Conservation (phyloP, 2,329 filamentous ascomycete genomes). For the Sclerotinia borealis region DNA sequence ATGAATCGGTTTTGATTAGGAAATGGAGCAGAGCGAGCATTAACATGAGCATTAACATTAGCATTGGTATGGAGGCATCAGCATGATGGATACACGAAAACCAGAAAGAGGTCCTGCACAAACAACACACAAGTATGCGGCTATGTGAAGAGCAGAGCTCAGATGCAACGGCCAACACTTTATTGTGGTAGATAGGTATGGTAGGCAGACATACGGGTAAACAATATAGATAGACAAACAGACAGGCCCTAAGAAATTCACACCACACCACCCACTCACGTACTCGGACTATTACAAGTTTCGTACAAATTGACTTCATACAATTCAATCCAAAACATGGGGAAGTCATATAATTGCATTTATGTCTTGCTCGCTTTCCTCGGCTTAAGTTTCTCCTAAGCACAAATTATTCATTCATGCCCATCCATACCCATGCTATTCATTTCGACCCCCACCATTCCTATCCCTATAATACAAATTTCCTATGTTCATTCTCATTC, state of each 20-base stretch:
- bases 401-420: not conserved
- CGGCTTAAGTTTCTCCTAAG: not conserved
- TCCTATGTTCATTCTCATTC: not conserved
- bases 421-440: not conserved
- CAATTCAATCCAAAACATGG: not conserved
- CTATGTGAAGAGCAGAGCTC: not conserved
- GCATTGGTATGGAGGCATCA: too few relatives aligned
- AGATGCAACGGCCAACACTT: not conserved
- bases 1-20: not conserved
- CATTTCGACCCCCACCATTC: too few relatives aligned
- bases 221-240: too few relatives aligned
- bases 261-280: not conserved
- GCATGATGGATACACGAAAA: too few relatives aligned
- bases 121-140: not conserved
- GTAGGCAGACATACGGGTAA: not conserved
- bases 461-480: constrained; percentile 6
- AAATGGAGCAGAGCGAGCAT: not conserved
- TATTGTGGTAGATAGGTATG: not conserved
- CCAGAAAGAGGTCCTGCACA: not conserved
- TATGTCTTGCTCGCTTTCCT: not conserved
- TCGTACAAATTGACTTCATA: not conserved
- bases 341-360: constrained; percentile 1
- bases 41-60: not conserved
- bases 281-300: not conserved
- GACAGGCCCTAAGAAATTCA: not conserved